Evolutionary conservation across 768 basidiomycete genomes (phyloP).

Genomic region (Mycena olivaceomarginata): DNA sequence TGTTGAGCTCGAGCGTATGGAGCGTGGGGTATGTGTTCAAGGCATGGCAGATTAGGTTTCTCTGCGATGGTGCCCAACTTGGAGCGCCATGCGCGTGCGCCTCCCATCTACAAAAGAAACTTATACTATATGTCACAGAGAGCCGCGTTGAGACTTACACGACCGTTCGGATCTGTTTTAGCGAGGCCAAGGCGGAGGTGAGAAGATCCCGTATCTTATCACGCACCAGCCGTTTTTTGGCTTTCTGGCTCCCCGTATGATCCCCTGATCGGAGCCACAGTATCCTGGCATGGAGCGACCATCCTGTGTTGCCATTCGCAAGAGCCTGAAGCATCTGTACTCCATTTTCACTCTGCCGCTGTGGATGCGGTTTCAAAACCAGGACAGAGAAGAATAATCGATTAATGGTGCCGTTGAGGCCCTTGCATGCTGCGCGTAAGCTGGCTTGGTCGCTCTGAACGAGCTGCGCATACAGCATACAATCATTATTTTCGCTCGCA

Average conservation of each 20-base stretch:
- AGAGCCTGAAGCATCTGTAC: constrained; percentile 3
- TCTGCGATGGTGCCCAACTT: background rate
- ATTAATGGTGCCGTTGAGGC: background rate
- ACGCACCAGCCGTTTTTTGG: background rate
- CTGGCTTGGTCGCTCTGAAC: background rate
- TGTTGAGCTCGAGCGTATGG: background rate
- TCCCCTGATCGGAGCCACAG: background rate
- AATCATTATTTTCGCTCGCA: background rate
- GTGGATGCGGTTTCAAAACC: background rate
- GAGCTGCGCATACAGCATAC: background rate
- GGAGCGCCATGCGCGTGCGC: background rate
- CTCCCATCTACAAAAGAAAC: background rate
- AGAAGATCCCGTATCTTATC: background rate
- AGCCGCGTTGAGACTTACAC: background rate
- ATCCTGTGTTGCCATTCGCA: constrained; percentile 1
- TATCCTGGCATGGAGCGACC: background rate
- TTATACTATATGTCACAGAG: background rate
- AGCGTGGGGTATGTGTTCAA: background rate
- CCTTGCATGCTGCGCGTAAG: background rate
- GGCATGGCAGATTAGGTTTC: background rate
- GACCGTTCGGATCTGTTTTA: background rate
- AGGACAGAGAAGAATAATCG: background rate
- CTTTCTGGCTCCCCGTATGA: background rate
- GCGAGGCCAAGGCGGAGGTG: background rate
- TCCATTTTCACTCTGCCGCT: background rate